Base-by-base conservation (phyloP, 495 filamentous ascomycete species). In the Penicillium argentinense region DNA sequence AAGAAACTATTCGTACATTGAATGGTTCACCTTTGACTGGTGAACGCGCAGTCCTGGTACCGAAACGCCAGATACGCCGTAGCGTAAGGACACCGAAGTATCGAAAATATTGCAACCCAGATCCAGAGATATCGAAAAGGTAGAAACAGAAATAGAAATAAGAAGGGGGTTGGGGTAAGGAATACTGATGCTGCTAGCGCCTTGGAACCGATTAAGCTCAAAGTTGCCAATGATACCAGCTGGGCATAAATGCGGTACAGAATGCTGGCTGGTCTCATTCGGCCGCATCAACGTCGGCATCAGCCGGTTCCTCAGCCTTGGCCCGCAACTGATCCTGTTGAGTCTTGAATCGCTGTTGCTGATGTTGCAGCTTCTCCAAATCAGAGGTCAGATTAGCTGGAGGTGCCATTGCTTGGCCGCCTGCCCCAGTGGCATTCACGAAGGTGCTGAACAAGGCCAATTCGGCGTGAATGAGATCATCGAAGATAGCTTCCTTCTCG, bases 401-500 rank as follows among this genome's bases (percentile, higher is more conserved):
- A 26, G 51, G 30, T 12, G 60, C 32, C 18, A 46, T 21, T 18
- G 53, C 16, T 23, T n/a, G n/a, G n/a, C 25, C 44, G 27, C 38
- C 24, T 17, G 22, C 39, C 8, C 49, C 37, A 6, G 62, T 56
- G 5, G 43, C 42, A 5, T 59, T 57, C 2, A 71, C 62, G 16
- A 76, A 58, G 6, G 64, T 62, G 22, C 58, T 67, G 29, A 72
- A 67, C 5, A 77, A 54, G 29, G 67, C 66, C 13, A 79, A 34
- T 56, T 86, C 79, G 2, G 68, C 74, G 51, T 85, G 80, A 57
- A 83, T 75, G 24, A 77, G 46, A 47, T 84, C 80, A 37, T 81
- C 78, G 12, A 86, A 65, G 19, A 85, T 54, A 18, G 76, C 64
- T 60, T 97, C 90, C 64, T 97, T 98, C 63, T 86, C 85, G 2